Percentiles rank a stretch among this genome's conserved stretches.
Conservation (phyloP, 1,139 yeast genomes). For the Suhomyces maxii region DNA sequence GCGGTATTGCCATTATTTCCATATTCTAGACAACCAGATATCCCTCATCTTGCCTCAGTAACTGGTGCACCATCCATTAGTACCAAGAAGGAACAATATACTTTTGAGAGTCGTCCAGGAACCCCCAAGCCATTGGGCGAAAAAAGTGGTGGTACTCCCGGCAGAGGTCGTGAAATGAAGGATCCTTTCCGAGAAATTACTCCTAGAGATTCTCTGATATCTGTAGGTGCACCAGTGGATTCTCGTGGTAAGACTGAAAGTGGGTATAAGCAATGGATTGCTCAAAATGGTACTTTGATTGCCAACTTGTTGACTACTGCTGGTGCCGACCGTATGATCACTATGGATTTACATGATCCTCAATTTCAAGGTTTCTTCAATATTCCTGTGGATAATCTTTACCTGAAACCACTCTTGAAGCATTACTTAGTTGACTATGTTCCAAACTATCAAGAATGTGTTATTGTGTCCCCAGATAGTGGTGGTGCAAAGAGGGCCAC, state of each 20-base stretch:
- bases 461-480: slow-evolving; percentile 92
- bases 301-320: slow-evolving; percentile 89
- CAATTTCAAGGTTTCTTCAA: slow-evolving; percentile 94
- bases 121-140: slow-evolving; percentile 49
- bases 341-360: slow-evolving; percentile 97
- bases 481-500: slow-evolving; percentile 98
- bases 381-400: slow-evolving; percentile 88
- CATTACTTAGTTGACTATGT: slow-evolving; percentile 74
- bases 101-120: slow-evolving; percentile 65
- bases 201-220: slow-evolving; percentile 6
- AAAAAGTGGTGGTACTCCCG: neutral
- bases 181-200: slow-evolving; percentile 10
- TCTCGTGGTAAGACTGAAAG: slow-evolving; percentile 46
- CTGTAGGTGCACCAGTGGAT: slow-evolving; percentile 25
- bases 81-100: slow-evolving; percentile 44
- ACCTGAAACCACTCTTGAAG: slow-evolving; percentile 80
- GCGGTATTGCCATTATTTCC: slow-evolving; percentile 96
- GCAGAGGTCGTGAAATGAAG: slow-evolving; percentile 6
- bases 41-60: slow-evolving; percentile 79
- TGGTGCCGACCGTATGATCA: slow-evolving; percentile 94
- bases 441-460: slow-evolving; percentile 74
- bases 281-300: slow-evolving; percentile 90
- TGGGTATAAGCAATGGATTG: slow-evolving; percentile 92
- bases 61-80: slow-evolving; percentile 48
- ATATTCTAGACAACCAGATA: slow-evolving; percentile 93